Percentiles rank a stretch among this genome's conserved stretches.
Conservation (phyloP, 805 yeast genomes). For the Wickerhamomyces silvicola region DNA sequence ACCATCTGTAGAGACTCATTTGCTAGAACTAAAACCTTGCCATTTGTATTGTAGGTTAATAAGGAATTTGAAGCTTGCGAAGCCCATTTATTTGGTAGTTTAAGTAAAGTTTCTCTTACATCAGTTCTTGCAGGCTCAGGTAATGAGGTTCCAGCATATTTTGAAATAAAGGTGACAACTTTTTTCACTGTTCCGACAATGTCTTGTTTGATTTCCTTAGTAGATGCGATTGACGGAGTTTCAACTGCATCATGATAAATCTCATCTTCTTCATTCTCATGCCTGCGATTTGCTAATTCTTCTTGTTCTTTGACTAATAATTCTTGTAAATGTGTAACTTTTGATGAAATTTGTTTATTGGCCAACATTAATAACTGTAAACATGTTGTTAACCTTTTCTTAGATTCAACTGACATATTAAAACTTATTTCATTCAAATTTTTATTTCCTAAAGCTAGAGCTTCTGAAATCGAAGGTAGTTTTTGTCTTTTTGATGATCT, state of each 20-base stretch:
- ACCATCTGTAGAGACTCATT: slow-evolving; percentile 85
- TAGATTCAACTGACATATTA: slow-evolving; percentile 58
- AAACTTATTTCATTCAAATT: slow-evolving; percentile 28
- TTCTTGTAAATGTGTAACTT: slow-evolving; percentile 59
- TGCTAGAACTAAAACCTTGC: slow-evolving; percentile 73
- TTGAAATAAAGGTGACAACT: slow-evolving; percentile 78
- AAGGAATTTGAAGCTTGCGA: slow-evolving; percentile 18
- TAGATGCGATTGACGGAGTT: slow-evolving; percentile 10
- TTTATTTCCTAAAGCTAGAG: slow-evolving; percentile 28
- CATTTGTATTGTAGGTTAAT: slow-evolving; percentile 39
- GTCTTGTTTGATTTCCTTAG: slow-evolving; percentile 60
- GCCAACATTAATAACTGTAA: slow-evolving; percentile 76
- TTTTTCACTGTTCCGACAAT: slow-evolving; percentile 85
- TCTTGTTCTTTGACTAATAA: slow-evolving; percentile 42
- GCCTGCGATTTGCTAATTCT: slow-evolving; percentile 4
- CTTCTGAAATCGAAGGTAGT: slow-evolving; percentile 30
- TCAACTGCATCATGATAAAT: slow-evolving; percentile 28
- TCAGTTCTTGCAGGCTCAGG: slow-evolving; percentile 76
- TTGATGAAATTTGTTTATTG: slow-evolving; percentile 63
- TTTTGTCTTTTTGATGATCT: slow-evolving; percentile 20
- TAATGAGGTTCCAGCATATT: slow-evolving; percentile 68
- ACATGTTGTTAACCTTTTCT: slow-evolving; percentile 70
- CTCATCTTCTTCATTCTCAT: slow-evolving; percentile 21
- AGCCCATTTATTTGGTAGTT: slow-evolving; percentile 74
- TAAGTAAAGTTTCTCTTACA: slow-evolving; percentile 71